Conservation (phyloP, 2,329 filamentous ascomycete genomes). For the Alternaria burnsii region DNA sequence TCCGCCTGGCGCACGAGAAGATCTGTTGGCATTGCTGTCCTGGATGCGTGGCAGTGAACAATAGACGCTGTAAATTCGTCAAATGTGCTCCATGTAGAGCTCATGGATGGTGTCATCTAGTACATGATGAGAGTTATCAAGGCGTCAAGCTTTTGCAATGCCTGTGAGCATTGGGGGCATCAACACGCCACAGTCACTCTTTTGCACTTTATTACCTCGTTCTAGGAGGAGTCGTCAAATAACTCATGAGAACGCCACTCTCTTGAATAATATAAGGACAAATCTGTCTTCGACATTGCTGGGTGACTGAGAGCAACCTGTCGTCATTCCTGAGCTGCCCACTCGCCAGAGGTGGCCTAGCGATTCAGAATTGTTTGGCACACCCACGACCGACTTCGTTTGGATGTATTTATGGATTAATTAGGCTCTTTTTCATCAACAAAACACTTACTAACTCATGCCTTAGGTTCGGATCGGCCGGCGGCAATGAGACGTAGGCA, state of each 20-base stretch:
- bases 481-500: not conserved
- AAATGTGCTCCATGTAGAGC: not conserved
- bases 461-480: not conserved
- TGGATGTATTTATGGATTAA: not conserved
- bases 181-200: not conserved
- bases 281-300: rapidly evolving
- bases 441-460: slow-evolving; percentile 1
- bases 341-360: not conserved
- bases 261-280: not conserved
- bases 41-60: not conserved
- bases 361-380: not conserved
- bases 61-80: not conserved
- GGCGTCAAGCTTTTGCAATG: not conserved
- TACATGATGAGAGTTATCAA: not conserved
- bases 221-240: not conserved
- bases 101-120: not conserved
- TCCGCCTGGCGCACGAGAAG: not conserved
- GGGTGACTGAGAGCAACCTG: not conserved
- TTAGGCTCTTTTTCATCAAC: not conserved
- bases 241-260: not conserved
- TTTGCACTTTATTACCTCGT: not conserved
- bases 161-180: not conserved
- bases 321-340: no score
- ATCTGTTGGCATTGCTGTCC: not conserved
- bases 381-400: not conserved